These are phyloP conservation scores for Hygrophorus pudorinus DNA, from an alignment of 768 basidiomycete genomes.

Conservation along the genomic window DNA sequence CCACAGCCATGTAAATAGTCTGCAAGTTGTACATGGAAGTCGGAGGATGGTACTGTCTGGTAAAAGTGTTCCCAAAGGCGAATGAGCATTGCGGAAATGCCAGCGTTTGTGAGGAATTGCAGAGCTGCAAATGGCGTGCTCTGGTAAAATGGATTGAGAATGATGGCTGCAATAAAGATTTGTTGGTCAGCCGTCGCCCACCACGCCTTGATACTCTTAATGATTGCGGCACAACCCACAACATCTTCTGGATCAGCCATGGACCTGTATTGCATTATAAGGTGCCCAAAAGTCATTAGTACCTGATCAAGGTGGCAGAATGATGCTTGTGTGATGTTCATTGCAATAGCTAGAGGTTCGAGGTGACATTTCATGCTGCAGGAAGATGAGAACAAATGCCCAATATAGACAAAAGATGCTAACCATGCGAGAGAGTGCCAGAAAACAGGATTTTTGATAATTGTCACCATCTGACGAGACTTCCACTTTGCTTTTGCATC, in stretches of 20 bases:
- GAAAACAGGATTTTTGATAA: slow-evolving; percentile 20
- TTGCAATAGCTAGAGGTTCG: slow-evolving; percentile 20
- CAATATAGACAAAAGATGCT: slow-evolving; percentile 2
- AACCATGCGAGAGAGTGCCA: slow-evolving; percentile 22
- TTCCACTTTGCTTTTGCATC: slow-evolving; percentile 17
- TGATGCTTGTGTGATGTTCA: slow-evolving; percentile 19
- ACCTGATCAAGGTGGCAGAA: slow-evolving; percentile 22
- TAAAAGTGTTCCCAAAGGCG: background rate
- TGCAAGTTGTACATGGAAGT: background rate
- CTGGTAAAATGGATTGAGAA: slow-evolving; percentile 7
- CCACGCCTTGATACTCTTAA: slow-evolving; percentile 16
- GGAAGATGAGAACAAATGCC: slow-evolving; percentile 3
- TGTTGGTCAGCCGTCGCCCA: slow-evolving; percentile 18
- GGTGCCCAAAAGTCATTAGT: slow-evolving; percentile 20
- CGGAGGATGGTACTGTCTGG: background rate
- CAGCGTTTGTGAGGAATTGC: background rate
- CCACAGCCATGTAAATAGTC: background rate
- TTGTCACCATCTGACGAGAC: slow-evolving; percentile 16
- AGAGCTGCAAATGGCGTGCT: background rate
- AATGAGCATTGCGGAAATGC: background rate
- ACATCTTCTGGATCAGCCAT: slow-evolving; percentile 12
- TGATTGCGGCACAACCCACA: slow-evolving; percentile 12
- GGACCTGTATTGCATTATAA: slow-evolving; percentile 11
- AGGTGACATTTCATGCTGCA: slow-evolving; percentile 20
- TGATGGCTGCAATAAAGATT: slow-evolving; percentile 14